Conservation (phyloP, 2,329 filamentous ascomycete genomes). For the Fusarium lateritium region DNA sequence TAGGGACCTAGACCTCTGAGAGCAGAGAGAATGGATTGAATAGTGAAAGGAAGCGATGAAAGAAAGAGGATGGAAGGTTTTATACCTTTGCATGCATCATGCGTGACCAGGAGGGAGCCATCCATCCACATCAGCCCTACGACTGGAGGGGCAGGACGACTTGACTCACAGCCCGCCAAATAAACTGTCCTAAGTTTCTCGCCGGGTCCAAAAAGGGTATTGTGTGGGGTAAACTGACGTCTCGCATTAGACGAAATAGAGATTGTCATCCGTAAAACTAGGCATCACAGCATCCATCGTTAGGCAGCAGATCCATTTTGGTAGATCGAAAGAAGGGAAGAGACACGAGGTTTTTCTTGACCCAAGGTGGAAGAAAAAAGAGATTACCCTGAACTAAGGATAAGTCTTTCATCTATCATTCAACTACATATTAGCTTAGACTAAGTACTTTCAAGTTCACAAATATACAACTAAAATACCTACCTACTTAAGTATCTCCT, state of each 20-base stretch:
- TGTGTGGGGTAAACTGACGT: conserved; percentile 24
- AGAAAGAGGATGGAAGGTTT: conserved; percentile 11
- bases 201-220: conserved; percentile 13
- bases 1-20: conserved; percentile 14
- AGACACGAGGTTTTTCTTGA: too few species aligned
- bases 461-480: too few species aligned
- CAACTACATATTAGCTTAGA: too few species aligned
- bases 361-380: too few species aligned
- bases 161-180: conserved; percentile 36
- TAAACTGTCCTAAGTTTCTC: conserved; percentile 1
- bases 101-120: conserved; percentile 23
- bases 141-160: neutral
- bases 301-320: conserved; percentile 31
- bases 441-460: too few species aligned
- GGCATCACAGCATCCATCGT: conserved; percentile 28
- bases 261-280: conserved; percentile 15
- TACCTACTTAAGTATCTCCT: too few species aligned
- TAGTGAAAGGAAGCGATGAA: neutral
- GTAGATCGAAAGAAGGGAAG: neutral
- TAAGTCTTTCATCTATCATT: too few species aligned
- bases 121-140: conserved; percentile 31
- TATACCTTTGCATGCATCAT: conserved; percentile 26
- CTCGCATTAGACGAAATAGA: conserved; percentile 12
- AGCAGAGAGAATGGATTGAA: conserved; percentile 14
- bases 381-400: too few species aligned